Evolutionary conservation across 2,329 filamentous ascomycete genomes (phyloP), one percentile per base, ranked within the genome.

Genomic region (Verticillium nonalfalfae): DNA sequence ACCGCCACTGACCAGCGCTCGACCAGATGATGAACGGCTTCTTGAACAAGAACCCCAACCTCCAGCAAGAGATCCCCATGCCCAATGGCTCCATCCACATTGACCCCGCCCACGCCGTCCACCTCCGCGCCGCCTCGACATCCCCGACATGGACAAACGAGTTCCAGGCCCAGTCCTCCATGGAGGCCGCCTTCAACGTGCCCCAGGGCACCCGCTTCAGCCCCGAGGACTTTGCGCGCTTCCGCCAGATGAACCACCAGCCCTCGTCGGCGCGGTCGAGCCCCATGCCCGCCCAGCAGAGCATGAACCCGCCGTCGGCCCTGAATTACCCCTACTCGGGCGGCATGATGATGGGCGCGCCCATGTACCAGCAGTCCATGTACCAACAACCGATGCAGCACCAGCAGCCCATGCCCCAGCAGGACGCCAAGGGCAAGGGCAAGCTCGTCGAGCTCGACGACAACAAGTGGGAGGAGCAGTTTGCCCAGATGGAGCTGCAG

Each of bases 401-500:
- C 68, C 69, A 76, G 69, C 78, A 78, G 64, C 72, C 78, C 26
- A 26, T 26, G 65, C 79, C 80, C 68, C 77, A 79, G 62, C 75
- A 77, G 59, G 81, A 85, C 66, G 80, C 77, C 58, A 90, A 93
- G 74, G 91, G 90, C 62, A 98, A 98, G 74, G 93, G 90, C 45
- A 96, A 96, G 75, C 86, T 98, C 78, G 89, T 98, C 13, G 95
- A 98, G 78, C 84, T 98, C 31, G 92, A 97, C 72, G 94, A 99
- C 68, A 81, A 89, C 70, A 90, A 96, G 71, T 98, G 95, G 95
- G 94, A 98, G 76, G 91, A 93, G 69, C 93, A 98, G 74, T 99
- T 99, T 74, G 90, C 92, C 61, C 87, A 95, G 75, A 88, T 97
- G 72, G 91, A 94, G 73, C 78, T 89, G 65, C 81, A 87, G 63